These are phyloP conservation scores for Botrytis porri DNA, from an alignment of 2,329 filamentous ascomycete species.

Conservation along the genomic window DNA sequence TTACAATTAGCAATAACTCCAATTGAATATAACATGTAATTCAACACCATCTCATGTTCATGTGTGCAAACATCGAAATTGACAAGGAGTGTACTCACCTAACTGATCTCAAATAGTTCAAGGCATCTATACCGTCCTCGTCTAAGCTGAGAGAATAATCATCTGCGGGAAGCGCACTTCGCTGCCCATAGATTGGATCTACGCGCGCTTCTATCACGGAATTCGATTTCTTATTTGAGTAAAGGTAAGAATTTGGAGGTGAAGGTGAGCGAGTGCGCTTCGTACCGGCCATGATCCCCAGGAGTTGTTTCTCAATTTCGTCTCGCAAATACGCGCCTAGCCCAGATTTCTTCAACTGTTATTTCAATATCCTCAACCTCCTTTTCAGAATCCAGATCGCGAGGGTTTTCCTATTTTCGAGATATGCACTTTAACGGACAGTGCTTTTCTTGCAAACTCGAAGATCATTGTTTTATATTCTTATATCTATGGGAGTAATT, in stretches of 20 bases:
- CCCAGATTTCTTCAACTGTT: not conserved
- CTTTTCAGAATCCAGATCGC: not conserved
- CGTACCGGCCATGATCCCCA: slow-evolving; percentile 5
- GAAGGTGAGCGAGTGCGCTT: slow-evolving; percentile 16
- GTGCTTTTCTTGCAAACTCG: not conserved
- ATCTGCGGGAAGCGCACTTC: slow-evolving; percentile 62
- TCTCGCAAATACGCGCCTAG: not conserved
- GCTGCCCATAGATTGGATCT: slow-evolving; percentile 67
- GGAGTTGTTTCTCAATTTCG: not conserved
- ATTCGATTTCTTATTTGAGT: slow-evolving; percentile 21
- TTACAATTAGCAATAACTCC: slow-evolving; percentile 44
- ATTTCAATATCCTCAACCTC: not conserved
- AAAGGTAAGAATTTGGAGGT: slow-evolving; percentile 19
- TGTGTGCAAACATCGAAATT: not conserved
- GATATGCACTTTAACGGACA: not conserved
- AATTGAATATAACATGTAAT: slow-evolving; percentile 3
- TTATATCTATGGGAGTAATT: not conserved
- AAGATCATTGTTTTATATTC: not conserved
- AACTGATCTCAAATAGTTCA: slow-evolving; percentile 69
- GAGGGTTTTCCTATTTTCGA: not conserved
- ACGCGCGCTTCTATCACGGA: slow-evolving; percentile 40
- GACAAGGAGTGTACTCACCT: slow-evolving; percentile 50
- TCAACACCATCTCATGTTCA: slow-evolving; percentile 43
- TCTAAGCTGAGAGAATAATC: slow-evolving; percentile 60
- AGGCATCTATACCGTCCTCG: slow-evolving; percentile 61